Conservation (phyloP, 2,329 filamentous ascomycete species). For the Plenodomus lindquistii region DNA sequence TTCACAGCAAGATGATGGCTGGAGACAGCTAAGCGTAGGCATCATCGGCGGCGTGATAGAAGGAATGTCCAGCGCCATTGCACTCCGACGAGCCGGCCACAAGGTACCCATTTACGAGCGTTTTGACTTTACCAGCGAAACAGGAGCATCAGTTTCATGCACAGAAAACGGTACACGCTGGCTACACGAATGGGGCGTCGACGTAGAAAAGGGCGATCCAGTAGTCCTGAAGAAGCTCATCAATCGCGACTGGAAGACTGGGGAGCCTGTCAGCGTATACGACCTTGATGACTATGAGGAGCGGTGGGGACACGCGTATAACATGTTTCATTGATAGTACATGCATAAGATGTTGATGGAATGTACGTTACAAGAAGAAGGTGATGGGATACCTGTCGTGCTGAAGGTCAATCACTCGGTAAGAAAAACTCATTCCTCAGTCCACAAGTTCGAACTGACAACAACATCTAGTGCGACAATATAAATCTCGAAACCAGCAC, state of each 20-base stretch:
- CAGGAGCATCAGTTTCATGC: conserved; percentile 57
- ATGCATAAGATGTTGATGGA: conserved; percentile 72
- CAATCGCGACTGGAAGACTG: conserved; percentile 71
- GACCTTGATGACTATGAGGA: conserved; percentile 68
- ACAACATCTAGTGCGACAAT: conserved; percentile 47
- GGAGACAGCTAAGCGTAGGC: conserved; percentile 59
- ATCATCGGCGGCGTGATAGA: conserved; percentile 58
- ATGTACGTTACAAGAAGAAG: conserved; percentile 56
- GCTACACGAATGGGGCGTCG: conserved; percentile 70
- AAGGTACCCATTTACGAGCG: conserved; percentile 67
- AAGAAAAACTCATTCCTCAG: not conserved
- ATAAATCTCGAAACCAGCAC: conserved; percentile 56
- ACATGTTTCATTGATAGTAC: conserved; percentile 71
- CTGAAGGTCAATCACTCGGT: conserved; percentile 60
- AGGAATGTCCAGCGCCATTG: too few species aligned
- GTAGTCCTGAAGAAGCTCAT: conserved; percentile 69
- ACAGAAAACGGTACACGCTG: conserved; percentile 72
- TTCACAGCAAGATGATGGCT: too few species aligned
- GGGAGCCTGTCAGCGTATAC: conserved; percentile 67
- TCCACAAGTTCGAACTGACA: not conserved
- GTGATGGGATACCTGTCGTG: conserved; percentile 58
- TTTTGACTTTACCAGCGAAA: conserved; percentile 68
- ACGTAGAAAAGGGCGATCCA: conserved; percentile 66
- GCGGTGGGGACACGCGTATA: conserved; percentile 64
- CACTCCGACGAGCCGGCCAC: conserved; percentile 59